These are phyloP conservation scores for Sphaerobolus stellatus DNA, from an alignment of 1,284 basidiomycete species.

Conservation along the genomic window DNA sequence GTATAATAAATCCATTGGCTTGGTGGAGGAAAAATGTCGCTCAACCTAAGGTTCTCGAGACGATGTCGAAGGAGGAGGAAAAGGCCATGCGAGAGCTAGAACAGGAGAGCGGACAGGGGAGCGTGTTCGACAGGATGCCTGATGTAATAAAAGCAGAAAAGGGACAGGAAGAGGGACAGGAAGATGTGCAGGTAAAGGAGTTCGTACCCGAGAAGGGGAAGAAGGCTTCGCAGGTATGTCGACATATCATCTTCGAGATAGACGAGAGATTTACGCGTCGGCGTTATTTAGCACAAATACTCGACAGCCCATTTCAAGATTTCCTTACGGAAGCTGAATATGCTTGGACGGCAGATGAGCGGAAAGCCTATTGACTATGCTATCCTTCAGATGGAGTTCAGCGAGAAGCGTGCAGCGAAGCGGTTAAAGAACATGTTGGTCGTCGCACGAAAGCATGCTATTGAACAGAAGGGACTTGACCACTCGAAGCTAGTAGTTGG, in stretches of 20 bases:
- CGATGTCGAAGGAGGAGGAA: conserved; percentile 47
- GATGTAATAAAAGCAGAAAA: conserved; percentile 22
- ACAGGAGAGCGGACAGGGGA: conserved; percentile 51
- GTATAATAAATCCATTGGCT: conserved; percentile 51
- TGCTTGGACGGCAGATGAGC: conserved; percentile 83
- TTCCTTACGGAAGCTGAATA: conserved; percentile 88
- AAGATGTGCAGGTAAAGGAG: conserved; percentile 1
- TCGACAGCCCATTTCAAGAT: conserved; percentile 92
- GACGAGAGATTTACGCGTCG: background rate
- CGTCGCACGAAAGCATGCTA: conserved; percentile 85
- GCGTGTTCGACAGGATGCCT: conserved; percentile 49
- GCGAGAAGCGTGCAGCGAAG: conserved; percentile 83
- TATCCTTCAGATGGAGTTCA: conserved; percentile 95
- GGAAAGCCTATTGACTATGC: conserved; percentile 91
- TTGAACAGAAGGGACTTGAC: conserved; percentile 74
- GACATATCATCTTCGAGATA: background rate
- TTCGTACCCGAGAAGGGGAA: background rate
- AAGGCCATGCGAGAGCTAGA: conserved; percentile 53
- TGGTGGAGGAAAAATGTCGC: conserved; percentile 64
- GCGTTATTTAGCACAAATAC: conserved; percentile 71
- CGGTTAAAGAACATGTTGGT: conserved; percentile 88
- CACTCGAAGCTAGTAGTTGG: conserved; percentile 79
- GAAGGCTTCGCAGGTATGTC: conserved; percentile 2
- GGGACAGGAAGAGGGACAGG: conserved; percentile 23
- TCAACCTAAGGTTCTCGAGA: conserved; percentile 47